phyloP scores from a whole-genome alignment of 345 rosid genomes.

The Hypericum androsaemum region DNA sequence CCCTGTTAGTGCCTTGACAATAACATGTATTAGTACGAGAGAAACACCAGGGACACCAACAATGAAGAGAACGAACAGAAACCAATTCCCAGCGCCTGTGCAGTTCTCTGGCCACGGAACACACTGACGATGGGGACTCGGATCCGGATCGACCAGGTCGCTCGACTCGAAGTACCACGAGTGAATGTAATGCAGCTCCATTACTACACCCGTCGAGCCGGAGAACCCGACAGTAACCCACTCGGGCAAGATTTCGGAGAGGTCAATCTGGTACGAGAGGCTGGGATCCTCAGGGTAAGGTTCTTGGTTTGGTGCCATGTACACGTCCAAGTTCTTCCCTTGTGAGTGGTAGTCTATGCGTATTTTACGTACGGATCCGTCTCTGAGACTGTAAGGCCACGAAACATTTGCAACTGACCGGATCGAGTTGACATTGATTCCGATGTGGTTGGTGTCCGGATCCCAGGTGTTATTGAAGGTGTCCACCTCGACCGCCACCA shows the following conservation, averaged over 20 bases:
- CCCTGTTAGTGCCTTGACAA: too few relatives aligned
- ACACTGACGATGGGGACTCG: too few relatives aligned
- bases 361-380: constrained; percentile 32
- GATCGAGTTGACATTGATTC: constrained; percentile 45
- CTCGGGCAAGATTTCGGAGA: constrained; percentile 31
- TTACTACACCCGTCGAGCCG: constrained; percentile 33
- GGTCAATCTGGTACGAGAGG: constrained; percentile 27
- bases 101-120: too few relatives aligned
- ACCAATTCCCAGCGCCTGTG: too few relatives aligned
- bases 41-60: too few relatives aligned
- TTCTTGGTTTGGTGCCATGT: constrained; percentile 4
- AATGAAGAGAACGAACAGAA: too few relatives aligned
- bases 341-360: constrained; percentile 45
- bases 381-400: constrained; percentile 28
- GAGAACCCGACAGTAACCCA: constrained; percentile 38
- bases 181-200: constrained; percentile 30
- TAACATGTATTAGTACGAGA: too few relatives aligned
- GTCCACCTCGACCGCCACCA: constrained; percentile 50
- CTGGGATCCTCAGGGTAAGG: constrained; percentile 28
- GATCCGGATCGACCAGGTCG: too few relatives aligned
- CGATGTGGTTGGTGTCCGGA: constrained; percentile 37
- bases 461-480: constrained; percentile 36
- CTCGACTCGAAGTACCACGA: constrained; percentile 36
- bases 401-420: constrained; percentile 17
- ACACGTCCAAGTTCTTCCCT: constrained; percentile 25